Evolutionary conservation across 2,329 filamentous ascomycete species (phyloP).

Genomic region (Aspergillus felis): DNA sequence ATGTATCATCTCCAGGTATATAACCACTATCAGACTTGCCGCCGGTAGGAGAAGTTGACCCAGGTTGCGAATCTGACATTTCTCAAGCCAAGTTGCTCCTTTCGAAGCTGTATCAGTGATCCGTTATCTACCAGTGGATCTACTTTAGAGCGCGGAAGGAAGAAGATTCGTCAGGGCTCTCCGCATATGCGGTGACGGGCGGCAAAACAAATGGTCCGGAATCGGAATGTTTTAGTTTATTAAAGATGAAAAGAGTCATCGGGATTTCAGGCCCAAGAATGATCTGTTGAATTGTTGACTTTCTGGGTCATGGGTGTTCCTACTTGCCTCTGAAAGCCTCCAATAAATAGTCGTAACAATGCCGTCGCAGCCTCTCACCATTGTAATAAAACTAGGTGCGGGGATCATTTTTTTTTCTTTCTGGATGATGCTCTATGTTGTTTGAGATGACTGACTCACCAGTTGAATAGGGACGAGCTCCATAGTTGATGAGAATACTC

Average conservation of each 20-base stretch:
- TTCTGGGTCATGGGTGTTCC: neutral
- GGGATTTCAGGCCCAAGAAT: neutral
- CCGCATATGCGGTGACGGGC: constrained; percentile 25
- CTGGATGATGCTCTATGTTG: constrained; percentile 2
- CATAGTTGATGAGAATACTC: constrained; percentile 95
- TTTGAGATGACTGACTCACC: constrained; percentile 13
- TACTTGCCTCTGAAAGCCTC: neutral
- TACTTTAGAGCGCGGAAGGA: neutral
- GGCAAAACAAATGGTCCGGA: constrained; percentile 26
- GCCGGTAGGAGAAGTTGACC: constrained; percentile 14
- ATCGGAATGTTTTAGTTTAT: neutral
- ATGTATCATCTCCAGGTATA: constrained; percentile 38
- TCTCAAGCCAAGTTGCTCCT: neutral
- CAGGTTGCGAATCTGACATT: constrained; percentile 30
- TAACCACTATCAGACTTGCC: constrained; percentile 32
- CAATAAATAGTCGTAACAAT: constrained; percentile 16
- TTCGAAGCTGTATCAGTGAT: neutral
- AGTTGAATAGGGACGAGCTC: constrained; percentile 77
- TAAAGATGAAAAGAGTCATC: neutral
- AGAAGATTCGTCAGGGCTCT: constrained; percentile 17
- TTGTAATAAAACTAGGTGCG: constrained; percentile 41
- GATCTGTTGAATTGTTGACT: neutral
- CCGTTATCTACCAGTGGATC: constrained; percentile 4
- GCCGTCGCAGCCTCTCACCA: constrained; percentile 27
- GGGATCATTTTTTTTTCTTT: constrained; percentile 15